Conservation (phyloP, 2,329 filamentous ascomycete species). For the Ramichloridium luteum region DNA sequence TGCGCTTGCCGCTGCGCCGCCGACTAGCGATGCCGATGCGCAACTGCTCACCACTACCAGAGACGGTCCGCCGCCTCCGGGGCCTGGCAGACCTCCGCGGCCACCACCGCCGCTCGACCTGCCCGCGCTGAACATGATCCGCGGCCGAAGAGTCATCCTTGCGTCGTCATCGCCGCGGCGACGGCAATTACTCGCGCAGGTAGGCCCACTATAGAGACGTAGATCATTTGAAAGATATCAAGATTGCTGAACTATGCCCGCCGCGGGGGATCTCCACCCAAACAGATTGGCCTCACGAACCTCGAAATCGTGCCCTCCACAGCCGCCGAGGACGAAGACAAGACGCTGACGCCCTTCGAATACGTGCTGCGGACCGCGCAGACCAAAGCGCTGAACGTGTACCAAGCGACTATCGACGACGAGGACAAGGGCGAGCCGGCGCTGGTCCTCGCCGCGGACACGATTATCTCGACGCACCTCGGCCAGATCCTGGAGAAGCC, state of each 20-base stretch:
- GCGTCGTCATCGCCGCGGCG: slow-evolving; percentile 81
- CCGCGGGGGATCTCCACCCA: background rate
- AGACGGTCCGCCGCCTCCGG: slow-evolving; percentile 9
- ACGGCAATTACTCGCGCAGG: slow-evolving; percentile 65
- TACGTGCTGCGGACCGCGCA: slow-evolving; percentile 83
- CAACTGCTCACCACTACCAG: slow-evolving; percentile 1
- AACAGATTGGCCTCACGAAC: slow-evolving; percentile 63
- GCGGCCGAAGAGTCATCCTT: slow-evolving; percentile 70
- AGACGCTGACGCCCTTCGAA: slow-evolving; percentile 67
- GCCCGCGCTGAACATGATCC: slow-evolving; percentile 64
- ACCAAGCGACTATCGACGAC: slow-evolving; percentile 46
- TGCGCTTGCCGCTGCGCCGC: too few relatives aligned
- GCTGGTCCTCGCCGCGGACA: slow-evolving; percentile 82
- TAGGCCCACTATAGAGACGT: too few relatives aligned
- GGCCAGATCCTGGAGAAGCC: slow-evolving; percentile 89
- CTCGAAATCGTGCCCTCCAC: slow-evolving; percentile 76
- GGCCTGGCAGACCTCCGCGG: slow-evolving; percentile 24
- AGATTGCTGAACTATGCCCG: too few relatives aligned
- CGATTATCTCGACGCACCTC: slow-evolving; percentile 64
- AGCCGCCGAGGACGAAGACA: slow-evolving; percentile 75
- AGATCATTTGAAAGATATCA: too few relatives aligned
- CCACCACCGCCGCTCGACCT: slow-evolving; percentile 60
- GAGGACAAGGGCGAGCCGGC: slow-evolving; percentile 55
- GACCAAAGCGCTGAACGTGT: slow-evolving; percentile 70
- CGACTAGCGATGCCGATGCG: too few relatives aligned